Evolutionary conservation across 1,284 basidiomycete species (phyloP), one percentile per base, ranked within the genome.

Genomic region (Termitomyces sp.): DNA sequence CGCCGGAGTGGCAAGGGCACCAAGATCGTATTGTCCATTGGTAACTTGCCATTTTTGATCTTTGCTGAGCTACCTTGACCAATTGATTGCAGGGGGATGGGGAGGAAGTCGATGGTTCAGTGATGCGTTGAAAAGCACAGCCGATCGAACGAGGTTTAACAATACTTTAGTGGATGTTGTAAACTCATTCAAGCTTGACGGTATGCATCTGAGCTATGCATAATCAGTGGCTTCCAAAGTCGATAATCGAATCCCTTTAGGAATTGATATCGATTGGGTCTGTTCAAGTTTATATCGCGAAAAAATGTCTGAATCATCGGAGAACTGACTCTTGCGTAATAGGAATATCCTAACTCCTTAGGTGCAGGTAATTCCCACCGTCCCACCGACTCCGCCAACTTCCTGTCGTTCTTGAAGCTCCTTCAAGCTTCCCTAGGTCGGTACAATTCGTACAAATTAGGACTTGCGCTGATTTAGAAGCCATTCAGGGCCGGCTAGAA

Each of bases 261-360:
- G 73, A 57, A 79, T 91, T 59, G 88, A 91, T 66, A 79, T 90
- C 55, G 88, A 91, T 63, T 91, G 87, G 79, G 76, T 74, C 59
- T 31, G 61, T 57, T 34, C 6, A 4, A 33, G 33, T 37, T 21
- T 6, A 24, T 13, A 43, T 35, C 33, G 30, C 41, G 16, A 5
- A 4, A 35, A 19, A 11, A 19, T 19, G 7, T 31, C 1, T n/a
- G n/a, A n/a, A n/a, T n/a, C n/a, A n/a, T n/a, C 11, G 24, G 6
- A 18, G 14, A 16, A 24, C 46, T 33, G 43, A 40, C 18, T 40
- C 7, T 38, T 16, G n/a, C 16, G 11, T 5, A 3, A 30, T 42
- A 75, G 73, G 88, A 90, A 73, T 91, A 91, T 65, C 89, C 89
- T 7, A 85, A 84, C 55, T 75, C 78, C 4, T 58, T 67, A 3